A percentile compares a stretch with the other conserved stretches of the same genome.
These are phyloP conservation scores for Cryptomeria japonica DNA, from an alignment of 75 land plant species.

Conservation along the genomic window DNA sequence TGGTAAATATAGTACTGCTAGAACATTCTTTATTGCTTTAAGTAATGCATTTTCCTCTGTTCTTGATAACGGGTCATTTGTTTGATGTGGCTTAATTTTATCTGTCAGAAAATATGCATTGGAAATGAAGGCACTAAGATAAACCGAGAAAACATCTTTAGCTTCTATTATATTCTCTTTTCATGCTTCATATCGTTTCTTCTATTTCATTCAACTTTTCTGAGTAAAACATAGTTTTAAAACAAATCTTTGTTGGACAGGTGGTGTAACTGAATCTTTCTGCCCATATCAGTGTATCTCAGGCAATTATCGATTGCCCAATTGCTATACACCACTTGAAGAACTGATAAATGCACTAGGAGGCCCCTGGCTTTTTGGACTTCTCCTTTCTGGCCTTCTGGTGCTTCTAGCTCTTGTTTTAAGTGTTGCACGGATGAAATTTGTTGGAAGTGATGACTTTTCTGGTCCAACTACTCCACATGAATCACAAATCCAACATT, in stretches of 20 bases:
- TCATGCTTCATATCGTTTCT: background rate
- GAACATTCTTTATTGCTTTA: background rate
- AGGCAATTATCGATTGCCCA: slow-evolving; percentile 88
- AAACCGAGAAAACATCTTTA: background rate
- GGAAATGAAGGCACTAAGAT: slow-evolving; percentile 2
- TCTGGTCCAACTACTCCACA: slow-evolving; percentile 50
- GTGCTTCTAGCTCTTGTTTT: slow-evolving; percentile 68
- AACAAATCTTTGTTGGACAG: slow-evolving; percentile 28
- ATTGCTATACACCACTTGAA: slow-evolving; percentile 91
- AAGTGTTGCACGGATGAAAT: slow-evolving; percentile 71
- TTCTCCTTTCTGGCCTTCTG: slow-evolving; percentile 57
- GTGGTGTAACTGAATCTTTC: slow-evolving; percentile 58
- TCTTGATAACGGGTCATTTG: background rate
- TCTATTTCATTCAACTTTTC: background rate
- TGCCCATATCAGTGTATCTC: slow-evolving; percentile 91
- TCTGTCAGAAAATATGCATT: background rate
- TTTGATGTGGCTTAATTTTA: background rate
- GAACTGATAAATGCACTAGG: slow-evolving; percentile 87
- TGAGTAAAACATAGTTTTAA: background rate
- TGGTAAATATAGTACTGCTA: background rate
- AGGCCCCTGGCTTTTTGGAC: slow-evolving; percentile 88
- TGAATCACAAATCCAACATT: slow-evolving; percentile 58
- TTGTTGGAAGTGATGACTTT: slow-evolving; percentile 61
- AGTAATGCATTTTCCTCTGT: background rate
- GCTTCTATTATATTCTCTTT: background rate